Evolutionary conservation across 2,329 filamentous ascomycete genomes (phyloP).

Genomic region (Aspergillus tamarii): DNA sequence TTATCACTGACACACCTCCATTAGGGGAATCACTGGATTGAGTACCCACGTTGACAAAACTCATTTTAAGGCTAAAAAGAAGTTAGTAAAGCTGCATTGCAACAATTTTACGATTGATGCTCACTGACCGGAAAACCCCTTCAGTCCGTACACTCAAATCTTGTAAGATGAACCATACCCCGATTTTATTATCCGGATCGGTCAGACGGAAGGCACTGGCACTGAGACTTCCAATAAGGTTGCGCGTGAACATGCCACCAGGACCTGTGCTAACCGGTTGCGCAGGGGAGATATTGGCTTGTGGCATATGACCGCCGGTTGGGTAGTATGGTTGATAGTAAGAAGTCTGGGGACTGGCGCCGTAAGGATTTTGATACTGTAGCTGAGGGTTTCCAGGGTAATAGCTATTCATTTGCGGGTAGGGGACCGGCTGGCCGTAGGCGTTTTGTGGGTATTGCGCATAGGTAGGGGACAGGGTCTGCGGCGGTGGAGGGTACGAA

Average conservation of each 20-base stretch:
- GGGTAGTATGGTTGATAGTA: conserved; percentile 39
- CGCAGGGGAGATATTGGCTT: conserved; percentile 40
- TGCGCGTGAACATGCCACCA: conserved; percentile 88
- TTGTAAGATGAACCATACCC: conserved; percentile 96
- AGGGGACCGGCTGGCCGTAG: conserved; percentile 44
- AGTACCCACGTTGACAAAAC: conserved; percentile 81
- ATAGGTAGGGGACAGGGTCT: conserved; percentile 40
- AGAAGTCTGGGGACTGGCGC: conserved; percentile 28
- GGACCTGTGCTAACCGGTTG: conserved; percentile 51
- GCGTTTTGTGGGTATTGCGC: conserved; percentile 42
- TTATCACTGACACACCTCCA: conserved; percentile 57
- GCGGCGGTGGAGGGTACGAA: conserved; percentile 65
- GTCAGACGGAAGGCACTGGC: conserved; percentile 85
- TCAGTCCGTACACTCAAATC: conserved; percentile 94
- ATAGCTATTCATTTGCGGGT: conserved; percentile 42
- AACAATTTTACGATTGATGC: no score
- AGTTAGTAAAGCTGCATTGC: conserved; percentile 14
- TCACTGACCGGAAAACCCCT: conserved; percentile 78
- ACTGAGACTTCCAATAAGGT: conserved; percentile 88
- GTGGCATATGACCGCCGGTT: conserved; percentile 36
- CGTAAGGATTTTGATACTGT: conserved; percentile 40
- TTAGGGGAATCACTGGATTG: conserved; percentile 41
- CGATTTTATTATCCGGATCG: conserved; percentile 77
- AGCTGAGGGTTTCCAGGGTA: conserved; percentile 38
- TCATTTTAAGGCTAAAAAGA: conserved; percentile 62